Evolutionary conservation across 208 protist species (phyloP).

Genomic region (Crithidia fasciculata): DNA sequence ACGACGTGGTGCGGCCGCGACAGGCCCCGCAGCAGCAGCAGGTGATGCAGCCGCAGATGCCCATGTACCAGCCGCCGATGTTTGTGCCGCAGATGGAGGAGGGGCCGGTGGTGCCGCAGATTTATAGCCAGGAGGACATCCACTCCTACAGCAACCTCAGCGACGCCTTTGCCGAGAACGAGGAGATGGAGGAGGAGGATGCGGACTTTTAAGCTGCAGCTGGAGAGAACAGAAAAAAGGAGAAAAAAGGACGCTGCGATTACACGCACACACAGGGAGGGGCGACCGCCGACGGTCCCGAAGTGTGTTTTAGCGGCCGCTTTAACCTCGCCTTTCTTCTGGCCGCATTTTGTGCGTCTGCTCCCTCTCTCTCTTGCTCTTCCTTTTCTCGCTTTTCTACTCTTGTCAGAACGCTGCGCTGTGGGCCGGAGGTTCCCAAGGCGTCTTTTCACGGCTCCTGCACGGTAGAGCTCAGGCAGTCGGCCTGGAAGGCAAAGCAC

Average conservation of each 20-base stretch:
- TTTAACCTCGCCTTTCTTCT: too few species aligned
- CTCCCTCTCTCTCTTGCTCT: slow-evolving; percentile 2
- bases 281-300: too few species aligned
- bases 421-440: too few species aligned
- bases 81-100: slow-evolving; percentile 19
- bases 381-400: slow-evolving; percentile 1
- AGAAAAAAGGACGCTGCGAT: too few species aligned
- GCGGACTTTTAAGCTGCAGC: slow-evolving; percentile 19
- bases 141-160: slow-evolving; percentile 58
- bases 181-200: slow-evolving; percentile 26
- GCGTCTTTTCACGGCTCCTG: too few species aligned
- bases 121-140: slow-evolving; percentile 53
- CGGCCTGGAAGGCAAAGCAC: too few species aligned
- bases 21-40: slow-evolving; percentile 11
- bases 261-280: background rate
- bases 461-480: too few species aligned
- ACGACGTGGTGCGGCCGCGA: slow-evolving; percentile 2
- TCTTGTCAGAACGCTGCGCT: background rate
- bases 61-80: slow-evolving; percentile 13
- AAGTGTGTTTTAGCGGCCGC: too few species aligned
- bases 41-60: slow-evolving; percentile 14
- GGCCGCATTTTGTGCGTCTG: too few species aligned
- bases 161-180: slow-evolving; percentile 42
- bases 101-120: slow-evolving; percentile 38
- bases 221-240: background rate